phyloP scores from a whole-genome alignment of 2,329 filamentous ascomycete species.

The Hirsutella thompsonii region DNA sequence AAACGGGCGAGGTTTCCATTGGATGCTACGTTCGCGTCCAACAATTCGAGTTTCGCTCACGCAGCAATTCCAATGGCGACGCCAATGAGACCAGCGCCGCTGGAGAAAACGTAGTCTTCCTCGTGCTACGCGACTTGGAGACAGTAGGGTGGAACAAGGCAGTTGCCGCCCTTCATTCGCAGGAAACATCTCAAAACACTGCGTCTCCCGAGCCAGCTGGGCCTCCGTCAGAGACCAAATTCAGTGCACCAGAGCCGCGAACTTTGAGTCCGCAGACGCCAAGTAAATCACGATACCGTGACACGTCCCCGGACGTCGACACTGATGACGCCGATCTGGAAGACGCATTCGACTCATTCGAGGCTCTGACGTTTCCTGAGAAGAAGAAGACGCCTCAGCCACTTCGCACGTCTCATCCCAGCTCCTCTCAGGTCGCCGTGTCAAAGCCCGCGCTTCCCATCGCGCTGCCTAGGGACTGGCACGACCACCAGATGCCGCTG shows the following conservation, averaged over 20 bases:
- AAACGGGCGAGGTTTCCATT: slow-evolving; percentile 28
- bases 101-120: slow-evolving; percentile 23
- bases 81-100: neutral
- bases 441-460: slow-evolving; percentile 14
- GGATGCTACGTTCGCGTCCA: slow-evolving; percentile 37
- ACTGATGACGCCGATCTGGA: slow-evolving; percentile 13
- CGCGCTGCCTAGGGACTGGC: slow-evolving; percentile 26
- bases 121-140: slow-evolving; percentile 30
- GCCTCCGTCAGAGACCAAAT: neutral
- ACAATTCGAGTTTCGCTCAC: slow-evolving; percentile 22
- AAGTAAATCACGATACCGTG: neutral
- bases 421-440: neutral
- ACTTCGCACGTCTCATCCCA: neutral
- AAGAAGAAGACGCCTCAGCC: slow-evolving; percentile 2
- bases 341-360: slow-evolving; percentile 24
- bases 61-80: slow-evolving; percentile 3
- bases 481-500: slow-evolving; percentile 27
- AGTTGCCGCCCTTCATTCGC: slow-evolving; percentile 14
- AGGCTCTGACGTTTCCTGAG: slow-evolving; percentile 19
- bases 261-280: neutral
- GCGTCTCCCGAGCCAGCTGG: neutral
- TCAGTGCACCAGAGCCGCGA: too few species aligned
- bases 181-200: slow-evolving; percentile 1
- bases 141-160: slow-evolving; percentile 35
- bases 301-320: neutral